Conservation (phyloP, 169 alveolate genomes). For the Cryptosporidium meleagridis region DNA sequence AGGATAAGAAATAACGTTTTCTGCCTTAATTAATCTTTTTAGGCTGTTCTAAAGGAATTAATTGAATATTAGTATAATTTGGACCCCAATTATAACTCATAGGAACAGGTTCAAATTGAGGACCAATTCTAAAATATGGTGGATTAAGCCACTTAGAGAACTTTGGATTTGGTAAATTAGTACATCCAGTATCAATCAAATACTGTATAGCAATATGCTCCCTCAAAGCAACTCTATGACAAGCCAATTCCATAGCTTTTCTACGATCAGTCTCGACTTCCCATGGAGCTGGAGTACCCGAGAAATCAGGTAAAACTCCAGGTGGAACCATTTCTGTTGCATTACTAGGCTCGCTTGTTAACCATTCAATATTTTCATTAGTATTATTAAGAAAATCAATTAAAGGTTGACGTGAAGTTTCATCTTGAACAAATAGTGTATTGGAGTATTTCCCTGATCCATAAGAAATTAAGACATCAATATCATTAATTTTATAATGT, state of each 20-base stretch:
- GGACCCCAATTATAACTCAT: constrained; percentile 76
- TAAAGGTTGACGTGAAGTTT: constrained; percentile 70
- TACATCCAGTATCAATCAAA: constrained; percentile 62
- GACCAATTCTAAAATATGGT: constrained; percentile 67
- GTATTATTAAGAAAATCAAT: constrained; percentile 63
- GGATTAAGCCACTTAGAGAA: constrained; percentile 71
- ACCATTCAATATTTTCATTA: constrained; percentile 70
- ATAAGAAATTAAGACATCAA: constrained; percentile 27
- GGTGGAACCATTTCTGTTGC: constrained; percentile 73
- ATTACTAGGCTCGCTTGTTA: constrained; percentile 54
- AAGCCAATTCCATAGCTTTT: constrained; percentile 74
- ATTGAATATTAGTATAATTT: constrained; percentile 67
- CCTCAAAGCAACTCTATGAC: constrained; percentile 70
- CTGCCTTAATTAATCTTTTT: constrained; percentile 9
- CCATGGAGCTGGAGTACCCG: constrained; percentile 75
- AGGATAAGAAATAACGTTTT: background rate
- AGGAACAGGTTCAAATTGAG: constrained; percentile 70
- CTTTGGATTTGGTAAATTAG: constrained; percentile 51
- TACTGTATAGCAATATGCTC: constrained; percentile 72
- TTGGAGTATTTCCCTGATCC: constrained; percentile 40
- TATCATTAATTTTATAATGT: constrained; percentile 47
- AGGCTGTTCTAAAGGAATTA: constrained; percentile 62
- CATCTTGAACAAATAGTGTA: constrained; percentile 51
- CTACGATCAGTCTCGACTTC: constrained; percentile 73
- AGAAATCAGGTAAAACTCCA: constrained; percentile 47